Conservation (phyloP, 352 stramenopile species). For the Globisporangium orthogonon region DNA sequence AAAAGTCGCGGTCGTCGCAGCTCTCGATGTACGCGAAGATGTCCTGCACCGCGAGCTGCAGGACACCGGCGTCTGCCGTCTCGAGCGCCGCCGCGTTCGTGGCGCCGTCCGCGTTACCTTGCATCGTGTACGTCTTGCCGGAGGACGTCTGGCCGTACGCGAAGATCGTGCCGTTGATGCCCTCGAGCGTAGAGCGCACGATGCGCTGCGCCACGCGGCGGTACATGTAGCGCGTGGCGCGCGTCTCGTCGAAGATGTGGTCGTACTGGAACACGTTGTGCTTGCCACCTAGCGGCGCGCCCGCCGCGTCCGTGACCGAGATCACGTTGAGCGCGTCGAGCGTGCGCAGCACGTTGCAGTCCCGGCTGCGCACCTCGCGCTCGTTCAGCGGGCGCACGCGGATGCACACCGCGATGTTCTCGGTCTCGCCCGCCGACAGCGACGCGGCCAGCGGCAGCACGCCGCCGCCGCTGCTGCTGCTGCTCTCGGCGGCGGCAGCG, state of each 20-base stretch:
- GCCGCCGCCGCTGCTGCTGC: neutral
- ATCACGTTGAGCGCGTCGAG: conserved; percentile 41
- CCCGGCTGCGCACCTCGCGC: conserved; percentile 41
- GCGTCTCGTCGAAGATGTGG: conserved; percentile 57
- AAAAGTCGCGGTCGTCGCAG: conserved; percentile 87
- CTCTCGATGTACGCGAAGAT: conserved; percentile 90
- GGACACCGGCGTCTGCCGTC: conserved; percentile 31
- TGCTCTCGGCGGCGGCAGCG: neutral
- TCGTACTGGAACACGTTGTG: conserved; percentile 79
- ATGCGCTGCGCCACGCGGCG: conserved; percentile 55
- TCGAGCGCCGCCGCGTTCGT: conserved; percentile 3
- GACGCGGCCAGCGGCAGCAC: neutral
- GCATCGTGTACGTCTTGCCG: conserved; percentile 97
- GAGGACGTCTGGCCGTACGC: conserved; percentile 95
- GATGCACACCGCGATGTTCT: conserved; percentile 83
- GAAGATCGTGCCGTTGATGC: conserved; percentile 91
- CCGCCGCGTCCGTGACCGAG: conserved; percentile 44
- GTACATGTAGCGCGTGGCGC: conserved; percentile 56
- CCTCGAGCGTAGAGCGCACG: conserved; percentile 57
- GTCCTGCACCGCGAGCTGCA: conserved; percentile 92
- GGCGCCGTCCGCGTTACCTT: conserved; percentile 42
- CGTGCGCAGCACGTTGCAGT: conserved; percentile 36
- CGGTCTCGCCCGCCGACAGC: conserved; percentile 20
- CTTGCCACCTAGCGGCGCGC: conserved; percentile 49
- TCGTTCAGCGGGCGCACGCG: conserved; percentile 74